Conservation (phyloP, 1,139 yeast species). For the Geotrichum candidum region DNA sequence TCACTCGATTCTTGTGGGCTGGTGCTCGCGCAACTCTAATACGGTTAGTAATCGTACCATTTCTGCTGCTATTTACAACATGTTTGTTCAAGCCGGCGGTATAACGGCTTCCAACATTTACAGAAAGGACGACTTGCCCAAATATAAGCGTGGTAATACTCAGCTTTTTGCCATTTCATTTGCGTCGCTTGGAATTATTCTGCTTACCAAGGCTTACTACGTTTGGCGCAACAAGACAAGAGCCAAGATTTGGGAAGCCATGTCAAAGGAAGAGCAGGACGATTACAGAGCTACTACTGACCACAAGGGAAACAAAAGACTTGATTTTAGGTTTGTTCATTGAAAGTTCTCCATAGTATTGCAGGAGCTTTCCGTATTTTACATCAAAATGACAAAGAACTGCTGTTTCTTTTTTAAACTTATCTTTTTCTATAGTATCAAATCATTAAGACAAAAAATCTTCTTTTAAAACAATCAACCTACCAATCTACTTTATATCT, state of each 20-base stretch:
- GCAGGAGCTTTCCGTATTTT: too few relatives aligned
- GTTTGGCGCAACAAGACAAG: constrained; percentile 42
- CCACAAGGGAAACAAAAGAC: constrained; percentile 49
- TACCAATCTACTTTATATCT: too few relatives aligned
- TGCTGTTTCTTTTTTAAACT: too few relatives aligned
- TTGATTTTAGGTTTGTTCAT: constrained; percentile 43
- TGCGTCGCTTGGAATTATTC: constrained; percentile 25
- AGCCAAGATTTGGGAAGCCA: constrained; percentile 42
- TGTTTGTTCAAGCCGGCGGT: constrained; percentile 52
- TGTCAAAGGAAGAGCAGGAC: constrained; percentile 44
- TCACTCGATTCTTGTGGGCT: constrained; percentile 52
- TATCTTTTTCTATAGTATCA: too few relatives aligned
- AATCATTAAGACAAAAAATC: too few relatives aligned
- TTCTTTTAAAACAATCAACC: too few relatives aligned
- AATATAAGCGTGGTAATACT: constrained; percentile 51
- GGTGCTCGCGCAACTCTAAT: constrained; percentile 58
- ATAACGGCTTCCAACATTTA: constrained; percentile 51
- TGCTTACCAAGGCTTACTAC: constrained; percentile 38
- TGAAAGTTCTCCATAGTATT: constrained; percentile 9
- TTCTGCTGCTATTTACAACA: constrained; percentile 57
- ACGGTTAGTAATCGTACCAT: constrained; percentile 55
- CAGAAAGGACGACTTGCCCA: constrained; percentile 51
- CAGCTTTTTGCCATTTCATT: constrained; percentile 39
- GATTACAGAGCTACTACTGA: constrained; percentile 40
- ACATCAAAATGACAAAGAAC: too few relatives aligned